Evolutionary conservation across 495 filamentous ascomycete genomes (phyloP).

Genomic region (Neurospora sp.): DNA sequence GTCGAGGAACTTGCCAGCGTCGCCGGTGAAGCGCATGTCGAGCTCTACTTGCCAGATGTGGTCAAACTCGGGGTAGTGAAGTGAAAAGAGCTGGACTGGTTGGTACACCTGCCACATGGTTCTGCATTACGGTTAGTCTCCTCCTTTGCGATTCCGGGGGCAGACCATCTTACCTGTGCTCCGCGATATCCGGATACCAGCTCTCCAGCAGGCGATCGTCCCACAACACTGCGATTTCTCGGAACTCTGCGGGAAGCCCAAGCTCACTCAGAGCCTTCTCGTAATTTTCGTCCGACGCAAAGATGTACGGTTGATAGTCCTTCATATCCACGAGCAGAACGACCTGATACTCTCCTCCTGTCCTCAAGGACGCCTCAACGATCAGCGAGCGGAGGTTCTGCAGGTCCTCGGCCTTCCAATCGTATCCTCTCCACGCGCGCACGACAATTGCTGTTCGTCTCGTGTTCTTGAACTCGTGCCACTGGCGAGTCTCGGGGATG

Average conservation of each 20-base stretch:
- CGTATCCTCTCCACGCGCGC: conserved; percentile 32
- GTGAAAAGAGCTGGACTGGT: conserved; percentile 46
- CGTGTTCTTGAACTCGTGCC: conserved; percentile 20
- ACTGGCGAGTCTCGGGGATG: conserved; percentile 18
- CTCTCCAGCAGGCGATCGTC: conserved; percentile 31
- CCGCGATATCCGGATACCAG: conserved; percentile 29
- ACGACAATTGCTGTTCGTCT: conserved; percentile 29
- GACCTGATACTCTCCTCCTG: conserved; percentile 49
- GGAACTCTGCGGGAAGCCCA: conserved; percentile 45
- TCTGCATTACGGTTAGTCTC: conserved; percentile 5
- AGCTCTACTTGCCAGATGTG: conserved; percentile 55
- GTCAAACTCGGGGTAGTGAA: conserved; percentile 48
- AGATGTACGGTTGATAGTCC: conserved; percentile 41
- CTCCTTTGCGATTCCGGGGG: not conserved
- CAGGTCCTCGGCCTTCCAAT: conserved; percentile 31
- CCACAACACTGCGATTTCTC: conserved; percentile 46
- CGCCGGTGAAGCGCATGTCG: conserved; percentile 47
- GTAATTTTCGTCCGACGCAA: conserved; percentile 38
- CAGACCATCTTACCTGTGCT: conserved; percentile 19
- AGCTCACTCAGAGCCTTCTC: conserved; percentile 34
- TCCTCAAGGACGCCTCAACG: conserved; percentile 41
- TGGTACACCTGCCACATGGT: conserved; percentile 30
- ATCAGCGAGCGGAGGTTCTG: conserved; percentile 45
- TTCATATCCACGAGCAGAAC: conserved; percentile 50
- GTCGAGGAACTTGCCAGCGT: conserved; percentile 45